Percentiles rank a stretch among this genome's conserved stretches.
Conservation (phyloP, 129 eudicot genomes). For the Artemisia annua region DNA sequence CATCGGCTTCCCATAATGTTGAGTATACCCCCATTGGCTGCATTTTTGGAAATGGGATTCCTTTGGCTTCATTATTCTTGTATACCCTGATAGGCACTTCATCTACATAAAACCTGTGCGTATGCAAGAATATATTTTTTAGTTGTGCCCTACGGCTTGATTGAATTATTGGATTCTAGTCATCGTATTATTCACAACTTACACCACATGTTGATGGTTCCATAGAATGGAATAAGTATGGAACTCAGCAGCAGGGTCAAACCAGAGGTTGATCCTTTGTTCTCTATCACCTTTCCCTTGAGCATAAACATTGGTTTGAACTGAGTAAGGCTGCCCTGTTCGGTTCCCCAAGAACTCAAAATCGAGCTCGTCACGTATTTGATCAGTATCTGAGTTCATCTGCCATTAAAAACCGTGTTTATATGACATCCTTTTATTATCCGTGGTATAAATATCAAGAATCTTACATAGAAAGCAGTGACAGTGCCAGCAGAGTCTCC, state of each 20-base stretch:
- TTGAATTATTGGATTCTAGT: not conserved
- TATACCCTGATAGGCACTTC: conserved; percentile 82
- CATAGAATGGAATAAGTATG: conserved; percentile 77
- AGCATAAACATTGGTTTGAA: conserved; percentile 80
- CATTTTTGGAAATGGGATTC: conserved; percentile 66
- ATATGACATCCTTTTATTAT: not conserved
- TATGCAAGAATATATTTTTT: not conserved
- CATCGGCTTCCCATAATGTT: conserved; percentile 96
- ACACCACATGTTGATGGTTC: conserved; percentile 83
- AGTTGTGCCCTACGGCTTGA: not conserved
- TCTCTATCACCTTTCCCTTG: conserved; percentile 87
- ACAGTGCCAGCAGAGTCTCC: conserved; percentile 99
- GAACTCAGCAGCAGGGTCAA: conserved; percentile 77
- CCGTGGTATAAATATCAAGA: conserved; percentile 9
- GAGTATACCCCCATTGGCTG: conserved; percentile 97
- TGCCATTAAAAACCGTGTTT: conserved; percentile 24
- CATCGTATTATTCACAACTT: conserved; percentile 30
- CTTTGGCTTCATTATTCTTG: conserved; percentile 84
- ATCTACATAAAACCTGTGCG: conserved; percentile 75
- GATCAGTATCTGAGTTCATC: conserved; percentile 84
- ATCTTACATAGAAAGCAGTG: conserved; percentile 81
- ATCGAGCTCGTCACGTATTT: conserved; percentile 75
- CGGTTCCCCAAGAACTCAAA: conserved; percentile 95
- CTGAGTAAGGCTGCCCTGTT: conserved; percentile 87
- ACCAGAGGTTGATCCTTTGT: conserved; percentile 94